These are phyloP conservation scores for Podaxis sp. DNA, from an alignment of 768 basidiomycete genomes.

Conservation along the genomic window DNA sequence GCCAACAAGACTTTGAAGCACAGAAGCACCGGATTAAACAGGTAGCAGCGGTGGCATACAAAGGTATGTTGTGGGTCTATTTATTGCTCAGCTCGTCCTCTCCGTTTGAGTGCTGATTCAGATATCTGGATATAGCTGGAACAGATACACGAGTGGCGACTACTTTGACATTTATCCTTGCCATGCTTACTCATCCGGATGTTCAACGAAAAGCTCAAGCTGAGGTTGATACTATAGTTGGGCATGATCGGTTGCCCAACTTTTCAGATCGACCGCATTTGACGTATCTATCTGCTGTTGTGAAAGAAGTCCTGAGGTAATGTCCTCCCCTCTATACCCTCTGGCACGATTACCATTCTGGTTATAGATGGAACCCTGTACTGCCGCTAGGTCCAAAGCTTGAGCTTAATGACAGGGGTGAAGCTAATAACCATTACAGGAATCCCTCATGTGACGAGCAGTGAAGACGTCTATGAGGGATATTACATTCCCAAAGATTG, in stretches of 20 bases:
- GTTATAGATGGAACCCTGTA: not conserved
- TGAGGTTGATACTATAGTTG: conserved; percentile 24
- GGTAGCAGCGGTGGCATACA: not conserved
- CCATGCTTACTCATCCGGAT: conserved; percentile 17
- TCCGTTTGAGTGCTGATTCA: not conserved
- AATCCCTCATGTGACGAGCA: conserved; percentile 7
- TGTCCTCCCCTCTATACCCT: not conserved
- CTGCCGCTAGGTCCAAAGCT: not conserved
- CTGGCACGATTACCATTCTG: not conserved
- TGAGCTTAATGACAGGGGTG: not conserved
- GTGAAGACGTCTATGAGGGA: conserved; percentile 13
- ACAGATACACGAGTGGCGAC: not conserved
- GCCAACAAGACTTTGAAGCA: not conserved
- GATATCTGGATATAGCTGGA: conserved; percentile 1
- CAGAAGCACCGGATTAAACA: not conserved
- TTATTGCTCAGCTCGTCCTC: not conserved
- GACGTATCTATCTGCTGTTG: conserved; percentile 21
- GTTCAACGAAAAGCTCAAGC: conserved; percentile 19
- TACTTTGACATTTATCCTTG: conserved; percentile 5
- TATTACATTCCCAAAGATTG: conserved; percentile 13
- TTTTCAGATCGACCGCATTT: conserved; percentile 19
- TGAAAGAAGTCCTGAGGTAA: conserved; percentile 21
- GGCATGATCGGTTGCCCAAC: conserved; percentile 19
- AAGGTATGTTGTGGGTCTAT: not conserved
- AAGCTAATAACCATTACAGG: not conserved